Conservation (phyloP, 2,329 filamentous ascomycete species). For the Exophiala spinifera region DNA sequence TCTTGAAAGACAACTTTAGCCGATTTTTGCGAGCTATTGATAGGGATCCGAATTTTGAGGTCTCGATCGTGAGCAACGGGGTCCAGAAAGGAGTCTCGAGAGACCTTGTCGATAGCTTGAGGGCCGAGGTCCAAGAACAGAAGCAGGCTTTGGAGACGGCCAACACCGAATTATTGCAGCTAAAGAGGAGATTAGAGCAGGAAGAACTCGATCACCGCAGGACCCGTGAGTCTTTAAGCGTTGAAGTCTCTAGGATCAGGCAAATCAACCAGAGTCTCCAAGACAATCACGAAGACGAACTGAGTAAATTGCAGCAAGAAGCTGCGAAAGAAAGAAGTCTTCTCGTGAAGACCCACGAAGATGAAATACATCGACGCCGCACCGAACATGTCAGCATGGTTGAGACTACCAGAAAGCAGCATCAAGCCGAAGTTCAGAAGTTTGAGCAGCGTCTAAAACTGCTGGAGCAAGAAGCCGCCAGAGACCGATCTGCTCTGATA, state of each 20-base stretch:
- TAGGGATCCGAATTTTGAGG: slow-evolving; percentile 82
- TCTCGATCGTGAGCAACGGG: slow-evolving; percentile 74
- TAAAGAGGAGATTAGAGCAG: slow-evolving; percentile 60
- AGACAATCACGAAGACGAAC: slow-evolving; percentile 64
- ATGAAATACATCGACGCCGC: slow-evolving; percentile 35
- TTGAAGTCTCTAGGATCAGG: slow-evolving; percentile 59
- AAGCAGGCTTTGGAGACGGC: slow-evolving; percentile 58
- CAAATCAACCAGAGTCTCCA: slow-evolving; percentile 69
- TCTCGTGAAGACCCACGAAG: slow-evolving; percentile 22
- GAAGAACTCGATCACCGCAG: slow-evolving; percentile 70
- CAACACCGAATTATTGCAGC: slow-evolving; percentile 53
- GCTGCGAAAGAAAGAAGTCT: slow-evolving; percentile 27
- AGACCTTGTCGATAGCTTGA: slow-evolving; percentile 82
- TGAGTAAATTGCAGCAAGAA: slow-evolving; percentile 49
- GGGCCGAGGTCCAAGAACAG: slow-evolving; percentile 72
- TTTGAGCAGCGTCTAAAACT: slow-evolving; percentile 48
- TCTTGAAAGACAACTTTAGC: slow-evolving; percentile 94
- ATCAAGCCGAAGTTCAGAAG: slow-evolving; percentile 46
- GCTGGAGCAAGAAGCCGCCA: slow-evolving; percentile 22
- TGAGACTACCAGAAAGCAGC: slow-evolving; percentile 42
- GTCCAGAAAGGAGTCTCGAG: slow-evolving; percentile 88
- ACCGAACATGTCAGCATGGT: slow-evolving; percentile 48
- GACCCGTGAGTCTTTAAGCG: slow-evolving; percentile 56
- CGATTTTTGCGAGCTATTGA: slow-evolving; percentile 81
- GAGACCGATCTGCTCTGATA: slow-evolving; percentile 15